phyloP scores from a whole-genome alignment of 192 early-diverging fungal species.

The Coemansia sp. region DNA sequence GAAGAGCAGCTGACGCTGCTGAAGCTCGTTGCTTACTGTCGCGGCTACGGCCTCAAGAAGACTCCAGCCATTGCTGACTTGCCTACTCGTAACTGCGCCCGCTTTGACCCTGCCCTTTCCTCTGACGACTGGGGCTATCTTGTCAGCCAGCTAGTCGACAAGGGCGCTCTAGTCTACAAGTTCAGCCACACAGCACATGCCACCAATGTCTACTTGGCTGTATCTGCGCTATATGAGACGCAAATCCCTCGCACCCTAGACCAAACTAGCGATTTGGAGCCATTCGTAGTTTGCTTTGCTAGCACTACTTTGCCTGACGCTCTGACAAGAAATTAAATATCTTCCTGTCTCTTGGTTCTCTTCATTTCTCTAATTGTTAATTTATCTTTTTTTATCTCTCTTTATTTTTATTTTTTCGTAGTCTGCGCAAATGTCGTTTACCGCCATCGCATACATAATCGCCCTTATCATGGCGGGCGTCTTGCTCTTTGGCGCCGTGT shows the following conservation, averaged over 20 bases:
- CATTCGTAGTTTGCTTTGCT: slow-evolving; percentile 30
- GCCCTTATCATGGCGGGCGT: slow-evolving; percentile 88
- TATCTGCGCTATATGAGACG: slow-evolving; percentile 17
- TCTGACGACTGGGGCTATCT: slow-evolving; percentile 59
- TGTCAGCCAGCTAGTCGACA: slow-evolving; percentile 56
- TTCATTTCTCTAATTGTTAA: neutral
- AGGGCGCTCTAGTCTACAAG: slow-evolving; percentile 60
- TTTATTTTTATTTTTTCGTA: neutral
- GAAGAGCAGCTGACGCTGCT: slow-evolving; percentile 38
- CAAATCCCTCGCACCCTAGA: slow-evolving; percentile 20
- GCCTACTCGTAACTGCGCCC: slow-evolving; percentile 21
- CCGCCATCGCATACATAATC: slow-evolving; percentile 77
- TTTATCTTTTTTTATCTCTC: neutral
- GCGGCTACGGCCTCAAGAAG: slow-evolving; percentile 27
- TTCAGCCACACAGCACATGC: slow-evolving; percentile 66
- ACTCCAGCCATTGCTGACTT: slow-evolving; percentile 30
- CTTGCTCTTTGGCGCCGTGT: slow-evolving; percentile 94
- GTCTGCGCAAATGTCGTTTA: slow-evolving; percentile 38
- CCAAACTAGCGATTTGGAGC: slow-evolving; percentile 27
- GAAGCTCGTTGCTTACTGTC: slow-evolving; percentile 36
- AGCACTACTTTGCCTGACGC: slow-evolving; percentile 15
- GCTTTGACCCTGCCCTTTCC: slow-evolving; percentile 16
- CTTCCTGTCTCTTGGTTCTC: neutral
- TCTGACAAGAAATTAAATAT: neutral
- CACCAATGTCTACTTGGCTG: slow-evolving; percentile 60